phyloP scores from a whole-genome alignment of 768 basidiomycete species.

The Leucogyrophana mollusca region DNA sequence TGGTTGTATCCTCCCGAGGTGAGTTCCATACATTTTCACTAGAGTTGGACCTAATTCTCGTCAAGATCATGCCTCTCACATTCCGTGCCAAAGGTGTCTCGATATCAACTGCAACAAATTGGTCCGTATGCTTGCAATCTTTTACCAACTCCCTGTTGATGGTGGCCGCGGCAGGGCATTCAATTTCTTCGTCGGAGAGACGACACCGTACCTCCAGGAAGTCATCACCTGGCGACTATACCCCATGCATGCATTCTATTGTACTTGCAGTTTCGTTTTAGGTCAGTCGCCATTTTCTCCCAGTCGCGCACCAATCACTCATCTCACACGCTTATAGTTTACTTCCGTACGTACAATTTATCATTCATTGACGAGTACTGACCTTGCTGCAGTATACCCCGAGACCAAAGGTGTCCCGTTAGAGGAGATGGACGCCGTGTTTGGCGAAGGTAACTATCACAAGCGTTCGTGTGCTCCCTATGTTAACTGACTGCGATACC shows the following conservation, averaged over 20 bases:
- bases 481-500: slow-evolving; percentile 14
- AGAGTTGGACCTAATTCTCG: slow-evolving; percentile 6
- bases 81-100: slow-evolving; percentile 96
- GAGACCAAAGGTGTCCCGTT: slow-evolving; percentile 85
- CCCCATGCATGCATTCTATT: slow-evolving; percentile 95
- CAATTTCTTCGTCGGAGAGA: slow-evolving; percentile 87
- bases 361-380: neutral
- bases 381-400: slow-evolving; percentile 63
- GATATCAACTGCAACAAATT: slow-evolving; percentile 87
- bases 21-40: slow-evolving; percentile 5
- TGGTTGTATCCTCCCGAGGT: slow-evolving; percentile 91
- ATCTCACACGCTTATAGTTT: slow-evolving; percentile 45
- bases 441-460: slow-evolving; percentile 69
- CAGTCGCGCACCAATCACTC: slow-evolving; percentile 8
- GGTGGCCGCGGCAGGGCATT: slow-evolving; percentile 48
- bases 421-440: slow-evolving; percentile 90
- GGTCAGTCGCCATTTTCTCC: slow-evolving; percentile 39
- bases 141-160: slow-evolving; percentile 12
- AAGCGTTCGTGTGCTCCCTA: slow-evolving; percentile 11
- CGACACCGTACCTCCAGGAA: slow-evolving; percentile 86
- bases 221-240: slow-evolving; percentile 88
- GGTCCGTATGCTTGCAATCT: slow-evolving; percentile 23
- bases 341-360: slow-evolving; percentile 59
- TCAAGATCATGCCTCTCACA: slow-evolving; percentile 82
- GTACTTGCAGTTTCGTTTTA: slow-evolving; percentile 80